These are phyloP conservation scores for Nidularia pulvinata DNA, from an alignment of 768 basidiomycete genomes.

Conservation along the genomic window DNA sequence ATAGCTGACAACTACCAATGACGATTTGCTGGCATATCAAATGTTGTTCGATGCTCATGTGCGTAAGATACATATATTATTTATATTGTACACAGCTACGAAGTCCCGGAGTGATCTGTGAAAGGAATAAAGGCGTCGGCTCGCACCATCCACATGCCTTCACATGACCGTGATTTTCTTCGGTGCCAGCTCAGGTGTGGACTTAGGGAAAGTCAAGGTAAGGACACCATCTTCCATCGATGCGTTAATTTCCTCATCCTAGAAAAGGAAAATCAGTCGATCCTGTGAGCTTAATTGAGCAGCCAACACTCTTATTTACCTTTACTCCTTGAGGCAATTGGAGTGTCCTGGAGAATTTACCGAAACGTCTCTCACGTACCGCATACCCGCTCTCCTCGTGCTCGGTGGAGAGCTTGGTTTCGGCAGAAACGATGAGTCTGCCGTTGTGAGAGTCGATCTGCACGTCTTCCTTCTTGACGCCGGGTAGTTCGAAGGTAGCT, in stretches of 20 bases:
- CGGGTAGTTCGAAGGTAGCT: conserved; percentile 60
- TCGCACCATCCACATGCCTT: not conserved
- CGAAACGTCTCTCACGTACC: not conserved
- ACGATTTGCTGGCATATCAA: no score
- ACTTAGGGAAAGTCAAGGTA: conserved; percentile 1
- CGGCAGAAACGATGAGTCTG: conserved; percentile 50
- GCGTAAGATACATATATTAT: no score
- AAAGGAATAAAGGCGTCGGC: no score
- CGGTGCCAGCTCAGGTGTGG: not conserved
- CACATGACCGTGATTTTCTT: not conserved
- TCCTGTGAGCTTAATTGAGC: no score
- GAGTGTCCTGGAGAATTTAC: not conserved
- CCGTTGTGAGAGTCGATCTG: conserved; percentile 50
- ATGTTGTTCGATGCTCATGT: no score
- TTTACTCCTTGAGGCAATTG: not conserved
- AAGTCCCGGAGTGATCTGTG: no score
- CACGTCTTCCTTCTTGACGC: conserved; percentile 48
- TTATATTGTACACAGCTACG: no score
- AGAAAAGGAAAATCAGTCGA: conserved; percentile 4
- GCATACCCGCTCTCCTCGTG: not conserved
- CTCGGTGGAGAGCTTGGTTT: conserved; percentile 21
- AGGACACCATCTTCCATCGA: conserved; percentile 1
- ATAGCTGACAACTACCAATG: no score
- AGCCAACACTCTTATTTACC: not conserved
- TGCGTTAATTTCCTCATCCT: conserved; percentile 1